phyloP scores from a whole-genome alignment of 345 rosid genomes.

The Eutrema japonicum region DNA sequence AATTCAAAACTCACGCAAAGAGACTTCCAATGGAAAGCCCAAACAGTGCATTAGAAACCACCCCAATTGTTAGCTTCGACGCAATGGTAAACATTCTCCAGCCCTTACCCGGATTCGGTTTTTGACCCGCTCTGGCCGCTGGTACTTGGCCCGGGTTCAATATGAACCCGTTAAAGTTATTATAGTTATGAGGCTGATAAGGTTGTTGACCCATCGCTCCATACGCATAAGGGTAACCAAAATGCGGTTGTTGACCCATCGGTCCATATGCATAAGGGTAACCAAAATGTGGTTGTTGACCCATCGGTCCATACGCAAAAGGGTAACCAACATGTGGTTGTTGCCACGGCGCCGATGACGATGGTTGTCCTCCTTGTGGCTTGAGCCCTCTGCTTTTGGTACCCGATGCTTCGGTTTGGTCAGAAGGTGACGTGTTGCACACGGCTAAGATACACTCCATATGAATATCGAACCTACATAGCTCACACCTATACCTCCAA shows the following conservation, averaged over 20 bases:
- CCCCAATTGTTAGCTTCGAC: conserved; percentile 36
- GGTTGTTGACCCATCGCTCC: conserved; percentile 20
- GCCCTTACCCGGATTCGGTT: conserved; percentile 24
- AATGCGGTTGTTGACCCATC: conserved; percentile 16
- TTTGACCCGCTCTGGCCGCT: conserved; percentile 4
- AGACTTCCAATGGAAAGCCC: conserved; percentile 24
- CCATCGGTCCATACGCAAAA: conserved; percentile 11
- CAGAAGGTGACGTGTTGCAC: conserved; percentile 31
- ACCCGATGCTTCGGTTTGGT: conserved; percentile 5
- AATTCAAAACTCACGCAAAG: conserved; percentile 2
- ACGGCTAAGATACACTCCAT: conserved; percentile 42
- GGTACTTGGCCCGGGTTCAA: conserved; percentile 29
- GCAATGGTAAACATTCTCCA: conserved; percentile 44
- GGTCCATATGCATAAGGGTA: not conserved
- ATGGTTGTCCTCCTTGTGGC: conserved; percentile 17
- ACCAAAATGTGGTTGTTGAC: not conserved
- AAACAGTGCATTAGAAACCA: conserved; percentile 27
- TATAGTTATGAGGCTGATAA: conserved; percentile 17
- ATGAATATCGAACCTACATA: conserved; percentile 48
- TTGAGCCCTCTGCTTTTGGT: conserved; percentile 13
- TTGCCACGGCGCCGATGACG: conserved; percentile 10
- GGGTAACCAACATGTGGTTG: conserved; percentile 21
- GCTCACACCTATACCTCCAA: conserved; percentile 51
- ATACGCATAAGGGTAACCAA: not conserved
- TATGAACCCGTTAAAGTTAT: conserved; percentile 7